phyloP scores from a whole-genome alignment of 805 yeast species.

The Hemisphaericaspora nanyangensis region DNA sequence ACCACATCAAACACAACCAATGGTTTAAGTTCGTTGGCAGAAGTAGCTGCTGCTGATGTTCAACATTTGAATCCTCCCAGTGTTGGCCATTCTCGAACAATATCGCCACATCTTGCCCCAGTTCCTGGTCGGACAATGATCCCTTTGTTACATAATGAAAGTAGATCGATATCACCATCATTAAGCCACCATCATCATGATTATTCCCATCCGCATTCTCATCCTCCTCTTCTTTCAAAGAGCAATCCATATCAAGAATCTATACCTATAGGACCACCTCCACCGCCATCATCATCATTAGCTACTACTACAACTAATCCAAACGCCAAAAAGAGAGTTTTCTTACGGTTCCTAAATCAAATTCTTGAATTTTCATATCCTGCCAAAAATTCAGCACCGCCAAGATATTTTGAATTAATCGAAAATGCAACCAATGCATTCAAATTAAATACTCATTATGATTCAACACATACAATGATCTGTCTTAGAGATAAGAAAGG shows the following conservation, averaged over 20 bases:
- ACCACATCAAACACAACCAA: conserved; percentile 2
- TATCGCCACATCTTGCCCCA: neutral
- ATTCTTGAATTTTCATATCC: conserved; percentile 64
- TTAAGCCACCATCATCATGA: neutral
- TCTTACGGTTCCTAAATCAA: conserved; percentile 50
- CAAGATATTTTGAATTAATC: conserved; percentile 71
- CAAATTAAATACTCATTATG: conserved; percentile 21
- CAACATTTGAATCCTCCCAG: conserved; percentile 3
- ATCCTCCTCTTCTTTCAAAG: neutral
- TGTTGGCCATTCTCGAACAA: neutral
- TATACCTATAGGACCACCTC: neutral
- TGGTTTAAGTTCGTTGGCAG: conserved; percentile 29
- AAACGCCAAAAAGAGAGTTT: conserved; percentile 25
- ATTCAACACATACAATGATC: conserved; percentile 13
- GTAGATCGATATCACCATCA: neutral
- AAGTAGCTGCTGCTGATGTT: conserved; percentile 21
- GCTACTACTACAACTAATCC: too few species aligned
- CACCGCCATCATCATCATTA: conserved; percentile 16
- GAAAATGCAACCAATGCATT: conserved; percentile 76
- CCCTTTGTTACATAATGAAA: neutral
- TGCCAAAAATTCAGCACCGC: conserved; percentile 66
- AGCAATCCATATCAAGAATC: neutral
- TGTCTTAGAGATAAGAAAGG: conserved; percentile 24
- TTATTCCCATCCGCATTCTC: conserved; percentile 4
- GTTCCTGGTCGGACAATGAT: neutral